These are phyloP conservation scores for Glomus cerebriforme DNA, from an alignment of 192 early-diverging fungal species.

Conservation along the genomic window DNA sequence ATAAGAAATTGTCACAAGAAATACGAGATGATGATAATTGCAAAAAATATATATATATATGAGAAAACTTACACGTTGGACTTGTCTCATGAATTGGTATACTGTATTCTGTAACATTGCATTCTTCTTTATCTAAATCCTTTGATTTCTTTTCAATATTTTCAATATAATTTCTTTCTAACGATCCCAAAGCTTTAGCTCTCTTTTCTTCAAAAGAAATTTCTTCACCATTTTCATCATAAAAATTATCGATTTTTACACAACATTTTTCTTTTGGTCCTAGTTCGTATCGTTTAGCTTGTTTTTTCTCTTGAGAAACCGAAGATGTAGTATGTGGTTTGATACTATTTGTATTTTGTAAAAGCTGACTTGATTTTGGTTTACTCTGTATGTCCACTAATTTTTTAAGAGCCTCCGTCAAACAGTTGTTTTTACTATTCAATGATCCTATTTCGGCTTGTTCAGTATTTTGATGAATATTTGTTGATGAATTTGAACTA, in stretches of 20 bases:
- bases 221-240: conserved; percentile 7
- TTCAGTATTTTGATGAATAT: neutral
- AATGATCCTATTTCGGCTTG: neutral
- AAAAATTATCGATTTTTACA: conserved; percentile 12
- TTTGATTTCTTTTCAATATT: neutral
- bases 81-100: neutral
- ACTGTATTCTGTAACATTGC: neutral
- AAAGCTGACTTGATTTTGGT: neutral
- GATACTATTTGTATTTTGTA: too few species aligned
- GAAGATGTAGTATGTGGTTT: neutral
- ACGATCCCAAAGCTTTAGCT: neutral
- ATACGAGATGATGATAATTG: neutral
- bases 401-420: neutral
- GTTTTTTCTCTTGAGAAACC: neutral
- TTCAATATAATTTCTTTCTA: neutral
- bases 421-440: neutral
- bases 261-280: neutral
- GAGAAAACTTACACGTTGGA: neutral
- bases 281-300: neutral
- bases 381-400: neutral
- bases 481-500: neutral
- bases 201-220: conserved; percentile 28
- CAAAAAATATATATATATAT: neutral
- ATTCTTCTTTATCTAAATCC: neutral
- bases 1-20: neutral